These are phyloP conservation scores for Pouteria glomerata DNA, from an alignment of 148 eudicot species.

Conservation along the genomic window DNA sequence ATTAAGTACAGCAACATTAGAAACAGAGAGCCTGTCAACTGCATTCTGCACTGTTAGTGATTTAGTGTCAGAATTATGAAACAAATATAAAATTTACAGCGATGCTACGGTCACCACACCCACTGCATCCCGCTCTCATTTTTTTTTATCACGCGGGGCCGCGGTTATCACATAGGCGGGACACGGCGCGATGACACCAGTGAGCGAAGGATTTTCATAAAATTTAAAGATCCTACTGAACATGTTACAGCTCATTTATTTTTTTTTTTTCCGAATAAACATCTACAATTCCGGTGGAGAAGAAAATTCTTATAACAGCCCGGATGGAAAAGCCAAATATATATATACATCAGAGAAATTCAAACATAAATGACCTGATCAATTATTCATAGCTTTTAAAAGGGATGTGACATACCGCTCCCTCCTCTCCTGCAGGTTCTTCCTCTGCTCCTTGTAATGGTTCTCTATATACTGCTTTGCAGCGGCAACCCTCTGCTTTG, in stretches of 20 bases:
- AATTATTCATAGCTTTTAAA: neutral
- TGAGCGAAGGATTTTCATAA: too few species aligned
- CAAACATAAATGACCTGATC: too few species aligned
- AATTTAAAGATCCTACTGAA: neutral
- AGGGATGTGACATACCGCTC: slow-evolving; percentile 52
- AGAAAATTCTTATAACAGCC: neutral
- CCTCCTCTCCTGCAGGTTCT: slow-evolving; percentile 82
- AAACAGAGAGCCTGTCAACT: neutral
- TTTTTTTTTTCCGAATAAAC: too few species aligned
- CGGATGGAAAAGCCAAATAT: too few species aligned
- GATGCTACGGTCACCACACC: too few species aligned
- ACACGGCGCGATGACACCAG: too few species aligned
- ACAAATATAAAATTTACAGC: neutral
- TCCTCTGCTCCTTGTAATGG: slow-evolving; percentile 97
- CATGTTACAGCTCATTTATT: neutral
- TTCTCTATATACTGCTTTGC: slow-evolving; percentile 95
- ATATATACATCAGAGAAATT: too few species aligned
- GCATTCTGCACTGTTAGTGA: too few species aligned
- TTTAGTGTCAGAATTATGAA: neutral
- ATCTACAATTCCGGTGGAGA: neutral
- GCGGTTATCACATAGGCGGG: too few species aligned
- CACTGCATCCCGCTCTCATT: too few species aligned
- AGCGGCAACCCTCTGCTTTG: slow-evolving; percentile 83
- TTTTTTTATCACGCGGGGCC: too few species aligned
- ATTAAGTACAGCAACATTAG: neutral